phyloP scores from a whole-genome alignment of 805 yeast species.

The Hanseniaspora thailandica region DNA sequence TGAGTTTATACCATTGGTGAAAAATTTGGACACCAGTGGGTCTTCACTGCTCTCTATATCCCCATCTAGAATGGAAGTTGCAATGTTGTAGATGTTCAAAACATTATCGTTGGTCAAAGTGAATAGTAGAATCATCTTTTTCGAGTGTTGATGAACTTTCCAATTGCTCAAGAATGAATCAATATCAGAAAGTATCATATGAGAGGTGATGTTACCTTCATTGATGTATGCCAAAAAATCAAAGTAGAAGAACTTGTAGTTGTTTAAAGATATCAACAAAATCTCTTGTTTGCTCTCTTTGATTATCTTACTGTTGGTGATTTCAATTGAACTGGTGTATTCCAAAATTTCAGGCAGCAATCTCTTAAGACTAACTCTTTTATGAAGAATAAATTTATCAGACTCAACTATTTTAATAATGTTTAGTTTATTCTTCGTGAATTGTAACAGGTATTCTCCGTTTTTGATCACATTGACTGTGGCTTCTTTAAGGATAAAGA shows the following conservation, averaged over 20 bases:
- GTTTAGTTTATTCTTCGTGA: conserved; percentile 3
- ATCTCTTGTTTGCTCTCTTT: neutral
- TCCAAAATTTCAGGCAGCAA: conserved; percentile 9
- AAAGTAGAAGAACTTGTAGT: conserved; percentile 3
- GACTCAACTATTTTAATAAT: conserved; percentile 4
- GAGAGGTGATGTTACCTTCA: neutral
- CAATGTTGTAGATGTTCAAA: neutral
- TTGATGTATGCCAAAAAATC: neutral
- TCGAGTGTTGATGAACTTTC: neutral
- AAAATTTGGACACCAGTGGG: conserved; percentile 1
- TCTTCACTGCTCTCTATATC: neutral
- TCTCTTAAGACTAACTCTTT: neutral
- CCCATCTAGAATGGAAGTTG: neutral
- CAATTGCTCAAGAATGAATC: conserved; percentile 6
- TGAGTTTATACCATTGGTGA: neutral
- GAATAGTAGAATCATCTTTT: neutral
- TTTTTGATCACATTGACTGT: neutral
- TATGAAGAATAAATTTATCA: neutral
- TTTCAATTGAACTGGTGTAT: conserved; percentile 2
- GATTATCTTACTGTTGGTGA: neutral
- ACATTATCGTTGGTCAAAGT: conserved; percentile 9
- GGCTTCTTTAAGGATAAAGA: conserved; percentile 8
- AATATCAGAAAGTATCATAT: neutral
- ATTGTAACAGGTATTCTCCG: neutral
- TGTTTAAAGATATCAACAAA: neutral